These are phyloP conservation scores for Mucor indicus DNA, from an alignment of 371 early-diverging fungal genomes.

Conservation along the genomic window DNA sequence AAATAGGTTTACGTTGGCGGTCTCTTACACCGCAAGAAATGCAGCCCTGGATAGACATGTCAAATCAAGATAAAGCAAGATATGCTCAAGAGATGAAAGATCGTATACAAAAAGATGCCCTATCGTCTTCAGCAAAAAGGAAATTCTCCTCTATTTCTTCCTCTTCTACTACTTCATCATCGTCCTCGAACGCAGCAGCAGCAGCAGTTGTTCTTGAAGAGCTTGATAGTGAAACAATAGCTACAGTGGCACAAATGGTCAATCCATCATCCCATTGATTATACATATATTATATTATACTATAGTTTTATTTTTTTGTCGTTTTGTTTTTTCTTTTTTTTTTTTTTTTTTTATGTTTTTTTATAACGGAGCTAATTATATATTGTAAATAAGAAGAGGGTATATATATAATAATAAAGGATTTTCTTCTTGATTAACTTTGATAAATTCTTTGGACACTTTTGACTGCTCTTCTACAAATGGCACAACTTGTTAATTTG, in stretches of 20 bases:
- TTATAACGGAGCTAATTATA: not conserved
- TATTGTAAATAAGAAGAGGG: not conserved
- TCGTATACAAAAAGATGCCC: constrained; percentile 10
- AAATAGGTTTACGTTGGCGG: constrained; percentile 67
- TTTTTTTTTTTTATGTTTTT: not conserved
- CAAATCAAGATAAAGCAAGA: constrained; percentile 68
- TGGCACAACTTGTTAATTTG: constrained; percentile 34
- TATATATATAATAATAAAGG: not conserved
- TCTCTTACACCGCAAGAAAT: constrained; percentile 47
- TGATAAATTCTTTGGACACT: constrained; percentile 30
- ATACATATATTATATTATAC: too few species aligned
- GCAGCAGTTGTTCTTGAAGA: constrained; percentile 2
- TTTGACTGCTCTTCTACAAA: constrained; percentile 27
- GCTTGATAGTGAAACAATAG: constrained; percentile 19
- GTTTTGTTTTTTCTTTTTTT: not conserved
- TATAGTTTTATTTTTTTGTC: too few species aligned
- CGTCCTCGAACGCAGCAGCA: not conserved
- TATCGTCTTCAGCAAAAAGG: not conserved
- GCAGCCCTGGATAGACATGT: constrained; percentile 60
- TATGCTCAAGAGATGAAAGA: constrained; percentile 69
- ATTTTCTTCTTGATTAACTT: too few species aligned
- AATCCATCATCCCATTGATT: constrained; percentile 3
- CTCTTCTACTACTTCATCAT: not conserved
- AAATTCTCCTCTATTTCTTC: not conserved
- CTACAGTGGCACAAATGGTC: constrained; percentile 27